These are phyloP conservation scores for Neofusicoccum sp. DNA, from an alignment of 2,329 filamentous ascomycete species.

Conservation along the genomic window DNA sequence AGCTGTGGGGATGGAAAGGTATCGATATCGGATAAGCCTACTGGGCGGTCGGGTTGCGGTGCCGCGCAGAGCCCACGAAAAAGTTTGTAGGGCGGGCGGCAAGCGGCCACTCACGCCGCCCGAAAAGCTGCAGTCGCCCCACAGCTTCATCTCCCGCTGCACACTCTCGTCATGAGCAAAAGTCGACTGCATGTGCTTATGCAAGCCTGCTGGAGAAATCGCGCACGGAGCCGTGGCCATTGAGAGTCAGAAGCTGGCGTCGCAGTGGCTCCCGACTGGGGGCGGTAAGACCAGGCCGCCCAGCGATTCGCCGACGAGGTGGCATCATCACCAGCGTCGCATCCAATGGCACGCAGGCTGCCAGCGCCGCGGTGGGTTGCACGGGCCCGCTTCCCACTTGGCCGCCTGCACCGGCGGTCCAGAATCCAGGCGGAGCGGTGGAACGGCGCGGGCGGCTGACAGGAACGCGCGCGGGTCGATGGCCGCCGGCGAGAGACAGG, in stretches of 20 bases:
- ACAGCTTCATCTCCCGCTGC: slow-evolving; percentile 9
- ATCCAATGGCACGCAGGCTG: slow-evolving; percentile 17
- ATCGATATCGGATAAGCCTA: slow-evolving; percentile 18
- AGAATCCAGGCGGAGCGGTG: background rate
- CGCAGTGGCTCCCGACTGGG: background rate
- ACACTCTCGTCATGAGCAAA: slow-evolving; percentile 9
- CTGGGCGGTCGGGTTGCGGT: slow-evolving; percentile 11
- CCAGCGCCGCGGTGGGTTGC: slow-evolving; percentile 5
- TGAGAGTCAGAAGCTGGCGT: background rate
- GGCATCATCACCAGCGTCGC: background rate
- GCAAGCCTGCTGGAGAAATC: slow-evolving; percentile 12
- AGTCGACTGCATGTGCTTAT: background rate
- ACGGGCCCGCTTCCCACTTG: slow-evolving; percentile 7
- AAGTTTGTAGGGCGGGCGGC: background rate
- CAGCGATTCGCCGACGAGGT: slow-evolving; percentile 5
- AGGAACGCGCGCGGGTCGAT: slow-evolving; percentile 12
- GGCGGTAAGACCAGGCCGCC: background rate
- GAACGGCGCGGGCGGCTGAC: background rate
- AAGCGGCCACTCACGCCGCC: background rate
- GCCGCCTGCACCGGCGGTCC: slow-evolving; percentile 4
- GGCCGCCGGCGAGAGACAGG: background rate
- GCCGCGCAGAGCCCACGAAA: background rate
- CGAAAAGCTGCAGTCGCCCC: background rate
- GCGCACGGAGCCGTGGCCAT: slow-evolving; percentile 1
- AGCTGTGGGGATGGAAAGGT: background rate